phyloP scores from a whole-genome alignment of 73 alveolate species.

The Diophrys appendiculata region DNA sequence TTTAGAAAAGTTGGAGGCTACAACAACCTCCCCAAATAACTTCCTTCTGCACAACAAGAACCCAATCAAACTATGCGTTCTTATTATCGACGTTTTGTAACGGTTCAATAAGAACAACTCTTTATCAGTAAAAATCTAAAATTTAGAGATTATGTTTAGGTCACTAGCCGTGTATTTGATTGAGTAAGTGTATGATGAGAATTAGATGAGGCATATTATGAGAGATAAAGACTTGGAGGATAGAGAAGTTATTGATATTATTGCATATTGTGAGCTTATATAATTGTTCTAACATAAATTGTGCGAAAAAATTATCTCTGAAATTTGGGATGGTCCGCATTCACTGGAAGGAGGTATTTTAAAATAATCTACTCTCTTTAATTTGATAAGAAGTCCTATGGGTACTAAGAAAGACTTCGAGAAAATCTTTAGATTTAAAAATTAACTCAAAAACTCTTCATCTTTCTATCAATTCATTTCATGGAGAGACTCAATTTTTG shows the following conservation, averaged over 20 bases:
- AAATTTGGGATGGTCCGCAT: conserved; percentile 12
- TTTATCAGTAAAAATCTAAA: neutral
- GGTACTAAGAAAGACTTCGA: conserved; percentile 6
- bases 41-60: conserved; percentile 17
- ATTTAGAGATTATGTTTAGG: neutral
- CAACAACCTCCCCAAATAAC: neutral
- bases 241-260: conserved; percentile 11
- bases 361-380: neutral
- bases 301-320: conserved; percentile 3
- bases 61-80: conserved; percentile 15
- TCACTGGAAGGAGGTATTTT: conserved; percentile 1
- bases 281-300: neutral
- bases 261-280: neutral
- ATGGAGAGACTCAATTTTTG: conserved; percentile 13
- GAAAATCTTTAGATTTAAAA: neutral
- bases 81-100: neutral
- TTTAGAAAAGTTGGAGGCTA: neutral
- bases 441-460: neutral
- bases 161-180: neutral
- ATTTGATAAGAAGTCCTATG: neutral
- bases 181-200: neutral
- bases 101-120: neutral
- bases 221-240: conserved; percentile 11
- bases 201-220: neutral
- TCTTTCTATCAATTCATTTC: conserved; percentile 10